Base-by-base conservation (phyloP, 306 rosid genomes). In the Ochetophila trinervis region DNA sequence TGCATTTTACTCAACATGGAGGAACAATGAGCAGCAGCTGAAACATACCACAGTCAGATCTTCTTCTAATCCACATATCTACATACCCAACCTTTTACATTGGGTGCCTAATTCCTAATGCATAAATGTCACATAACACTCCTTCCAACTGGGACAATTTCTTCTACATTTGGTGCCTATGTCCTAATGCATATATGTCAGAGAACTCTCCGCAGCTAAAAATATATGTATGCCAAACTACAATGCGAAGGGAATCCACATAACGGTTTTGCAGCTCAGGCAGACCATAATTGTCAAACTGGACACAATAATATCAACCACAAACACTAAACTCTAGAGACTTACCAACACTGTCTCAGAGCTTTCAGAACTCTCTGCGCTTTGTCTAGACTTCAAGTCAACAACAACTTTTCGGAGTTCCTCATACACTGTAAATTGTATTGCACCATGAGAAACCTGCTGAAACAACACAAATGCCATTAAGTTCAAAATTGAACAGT, bases 361-460 rank as follows among this genome's bases (percentile, higher is more conserved):
- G 76, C 74, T 74, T 79, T 74, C 82, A 69, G 75, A 71, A 57
- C 72, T 74, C 47, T 35, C 65, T 70, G 27, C 65, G 72, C 59
- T 72, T 62, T 74, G 62, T 69, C 67, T 67, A 60, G 82, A 74
- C 84, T 83, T 93, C n/a, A 76, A 74, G 54, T 88, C 85, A 22
- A 85, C 75, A 66, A 86, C 53, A 75, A 79, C 32, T 65, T 75
- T 86, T 36, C 97, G 88, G 53, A 93, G 94, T 79, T 93, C 97
- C 71, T 93, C 96, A 49, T 93, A 89, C 21, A 78, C 91, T 19
- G 91, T 90, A 78, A 93, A 90, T 74, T 90, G 95, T 71, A 93
- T 74, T 67, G 99, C 99, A 63, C 99, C 99, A 75, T 87, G 96
- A 80, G 99, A 90, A 65, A 93, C 97, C 99, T 89, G 96, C 80